Base-by-base conservation (phyloP, 805 yeast genomes). In the Nematodospora valgi region DNA sequence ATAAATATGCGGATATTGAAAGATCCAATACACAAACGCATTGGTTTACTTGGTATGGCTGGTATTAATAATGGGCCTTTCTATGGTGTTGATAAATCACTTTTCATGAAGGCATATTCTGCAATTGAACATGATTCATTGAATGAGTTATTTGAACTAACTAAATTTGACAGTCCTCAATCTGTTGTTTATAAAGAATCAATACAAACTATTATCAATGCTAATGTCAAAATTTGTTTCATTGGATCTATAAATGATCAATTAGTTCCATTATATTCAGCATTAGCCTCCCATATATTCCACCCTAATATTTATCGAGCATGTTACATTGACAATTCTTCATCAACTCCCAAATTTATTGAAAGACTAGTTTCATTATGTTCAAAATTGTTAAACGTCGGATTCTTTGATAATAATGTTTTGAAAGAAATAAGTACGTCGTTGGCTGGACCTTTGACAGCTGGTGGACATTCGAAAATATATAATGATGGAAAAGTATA, bases 11-110 rank as follows among this genome's bases (percentile, higher is more conserved):
- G 54, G 16, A 64, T 54, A 28, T 63, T 51, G 49, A 63, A 50
- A 60, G 68, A 44, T 52, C 62, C 71, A 0, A 51, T 52, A 14
- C 37, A 37, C 12, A 67, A 77, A 53, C 62, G 74, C 15, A 70
- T 89, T 10, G 86, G 93, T 0, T 64, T 91, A 13, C 61, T 91
- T 32, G 91, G 91, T 3, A 91, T 91, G 98, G 98, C 98, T 0
- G 98, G 98, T 1, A 78, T 89, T 16, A 86, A 88, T 48, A 78
- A 86, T 54, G 98, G 98, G 0, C 98, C 98, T 2, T 85, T 86
- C 52, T 86, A 80, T 46, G 97, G 97, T 0, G 76, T 78, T 48
- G 98, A 93, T 53, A 88, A 86, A 55, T 78, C 80, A 7, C 63
- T 88, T 17, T 75, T 89, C 42, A 81, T 91, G 59, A 74, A 88